phyloP scores from a whole-genome alignment of 2,329 filamentous ascomycete species.

The Tolypocladium tropicale region DNA sequence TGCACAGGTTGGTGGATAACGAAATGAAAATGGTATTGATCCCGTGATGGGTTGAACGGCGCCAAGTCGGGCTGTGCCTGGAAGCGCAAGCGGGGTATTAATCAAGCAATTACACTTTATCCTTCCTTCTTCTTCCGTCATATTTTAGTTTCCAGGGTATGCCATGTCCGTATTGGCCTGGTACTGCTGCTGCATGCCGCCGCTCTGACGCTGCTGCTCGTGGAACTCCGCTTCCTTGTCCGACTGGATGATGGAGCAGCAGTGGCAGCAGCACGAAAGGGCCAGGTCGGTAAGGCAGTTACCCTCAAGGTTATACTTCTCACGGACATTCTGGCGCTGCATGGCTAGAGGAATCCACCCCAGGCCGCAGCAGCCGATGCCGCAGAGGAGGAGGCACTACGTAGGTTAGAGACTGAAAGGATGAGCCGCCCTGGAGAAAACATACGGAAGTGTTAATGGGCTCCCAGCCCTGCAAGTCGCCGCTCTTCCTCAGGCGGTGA shows the following conservation, averaged over 20 bases:
- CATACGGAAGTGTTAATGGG: slow-evolving; percentile 35
- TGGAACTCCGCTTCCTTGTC: slow-evolving; percentile 35
- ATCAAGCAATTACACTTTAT: background rate
- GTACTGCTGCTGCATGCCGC: slow-evolving; percentile 9
- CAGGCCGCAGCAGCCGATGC: slow-evolving; percentile 26
- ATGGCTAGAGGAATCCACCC: slow-evolving; percentile 32
- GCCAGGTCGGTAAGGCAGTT: slow-evolving; percentile 31
- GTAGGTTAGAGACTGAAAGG: background rate
- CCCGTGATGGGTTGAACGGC: background rate
- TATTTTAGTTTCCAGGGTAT: slow-evolving; percentile 1
- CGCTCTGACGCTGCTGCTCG: slow-evolving; percentile 13
- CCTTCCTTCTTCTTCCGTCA: background rate
- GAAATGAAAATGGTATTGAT: background rate
- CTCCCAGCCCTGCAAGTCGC: slow-evolving; percentile 31
- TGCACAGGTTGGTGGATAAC: too few relatives aligned
- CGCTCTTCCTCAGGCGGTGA: slow-evolving; percentile 31
- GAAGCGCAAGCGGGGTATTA: background rate
- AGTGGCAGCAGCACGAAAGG: slow-evolving; percentile 32
- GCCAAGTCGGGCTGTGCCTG: background rate
- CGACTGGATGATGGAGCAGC: slow-evolving; percentile 34
- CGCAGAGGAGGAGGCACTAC: slow-evolving; percentile 34
- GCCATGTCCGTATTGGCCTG: slow-evolving; percentile 9
- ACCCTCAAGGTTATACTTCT: slow-evolving; percentile 34
- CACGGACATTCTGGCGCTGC: slow-evolving; percentile 33
- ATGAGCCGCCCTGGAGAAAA: background rate